Evolutionary conservation across 345 rosid species (phyloP), one percentile per base, ranked within the genome.

Genomic region (Melaleuca alternifolia): DNA sequence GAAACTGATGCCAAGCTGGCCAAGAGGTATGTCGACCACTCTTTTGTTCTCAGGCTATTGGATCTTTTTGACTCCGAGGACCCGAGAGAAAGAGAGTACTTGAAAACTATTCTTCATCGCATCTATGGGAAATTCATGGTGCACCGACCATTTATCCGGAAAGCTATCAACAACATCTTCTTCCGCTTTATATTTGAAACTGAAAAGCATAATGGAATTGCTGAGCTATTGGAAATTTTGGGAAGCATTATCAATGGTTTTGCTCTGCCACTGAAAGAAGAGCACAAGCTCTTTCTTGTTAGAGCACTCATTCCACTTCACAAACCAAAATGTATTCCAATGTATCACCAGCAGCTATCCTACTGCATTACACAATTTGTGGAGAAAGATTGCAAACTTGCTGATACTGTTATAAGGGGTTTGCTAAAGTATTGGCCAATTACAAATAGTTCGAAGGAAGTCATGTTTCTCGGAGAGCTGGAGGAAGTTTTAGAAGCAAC

Each of bases 401-500:
- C 96, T 41, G 97, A 96, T 87, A 95, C 95, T 48, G 94, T 96
- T 37, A 96, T 96, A 56, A 88, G 97, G 57, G 97, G 98, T 65
- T 89, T 96, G 90, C 51, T 96, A 7, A 96, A 93, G 77, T 96
- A 95, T 87, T 96, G 98, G 98, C 98, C 98, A 71, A 89, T 96
- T 54, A 96, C 96, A 79, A 95, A 95, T 89, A 96, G 98, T 88
- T 95, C 97, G 12, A 96, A 96, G 90, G 97, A 96, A 92, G 98
- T 96, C 30, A 91, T 95, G 97, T 96, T 95, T 90, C 92, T 96
- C 59, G 93, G 96, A 7, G 98, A 96, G 89, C 86, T 96, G 86
- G 97, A 96, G 89, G 98, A 96, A 92, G 98, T 96, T 84, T 92
- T 96, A 89, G 98, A 96, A 91, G 95, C 96, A 30, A 96, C 98